Conservation (phyloP, 768 basidiomycete species). For the Termitomyces titanicus region DNA sequence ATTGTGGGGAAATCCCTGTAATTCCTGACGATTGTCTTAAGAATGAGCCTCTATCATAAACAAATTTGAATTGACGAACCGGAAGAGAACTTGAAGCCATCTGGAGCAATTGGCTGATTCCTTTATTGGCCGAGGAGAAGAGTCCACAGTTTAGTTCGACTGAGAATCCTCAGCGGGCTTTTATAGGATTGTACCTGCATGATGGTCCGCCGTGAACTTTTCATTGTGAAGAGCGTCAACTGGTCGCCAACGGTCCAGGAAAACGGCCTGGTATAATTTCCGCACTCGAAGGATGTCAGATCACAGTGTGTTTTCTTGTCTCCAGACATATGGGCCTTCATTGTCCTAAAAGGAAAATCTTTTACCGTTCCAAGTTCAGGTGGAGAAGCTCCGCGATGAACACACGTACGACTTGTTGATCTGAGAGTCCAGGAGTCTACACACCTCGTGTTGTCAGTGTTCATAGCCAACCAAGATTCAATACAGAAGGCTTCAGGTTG, state of each 20-base stretch:
- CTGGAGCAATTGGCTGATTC: neutral
- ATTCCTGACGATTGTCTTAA: neutral
- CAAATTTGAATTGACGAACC: neutral
- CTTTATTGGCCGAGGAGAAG: neutral
- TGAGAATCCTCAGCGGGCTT: neutral
- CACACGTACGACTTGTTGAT: neutral
- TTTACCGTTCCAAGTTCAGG: neutral
- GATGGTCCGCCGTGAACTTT: neutral
- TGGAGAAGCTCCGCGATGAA: neutral
- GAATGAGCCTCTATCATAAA: neutral
- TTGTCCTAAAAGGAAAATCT: neutral
- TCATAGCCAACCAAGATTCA: neutral
- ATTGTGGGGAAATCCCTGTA: neutral
- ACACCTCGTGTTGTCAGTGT: neutral
- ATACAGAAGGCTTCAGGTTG: neutral
- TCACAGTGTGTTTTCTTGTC: neutral
- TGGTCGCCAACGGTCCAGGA: neutral
- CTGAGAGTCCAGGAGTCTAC: neutral
- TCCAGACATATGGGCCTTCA: neutral
- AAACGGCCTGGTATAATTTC: neutral
- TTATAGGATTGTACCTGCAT: neutral
- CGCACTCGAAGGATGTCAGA: neutral
- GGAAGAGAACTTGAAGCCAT: neutral
- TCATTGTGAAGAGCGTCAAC: neutral
- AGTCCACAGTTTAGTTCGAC: neutral